These are phyloP conservation scores for Luffa acutangula DNA, from an alignment of 306 rosid species.

Conservation along the genomic window DNA sequence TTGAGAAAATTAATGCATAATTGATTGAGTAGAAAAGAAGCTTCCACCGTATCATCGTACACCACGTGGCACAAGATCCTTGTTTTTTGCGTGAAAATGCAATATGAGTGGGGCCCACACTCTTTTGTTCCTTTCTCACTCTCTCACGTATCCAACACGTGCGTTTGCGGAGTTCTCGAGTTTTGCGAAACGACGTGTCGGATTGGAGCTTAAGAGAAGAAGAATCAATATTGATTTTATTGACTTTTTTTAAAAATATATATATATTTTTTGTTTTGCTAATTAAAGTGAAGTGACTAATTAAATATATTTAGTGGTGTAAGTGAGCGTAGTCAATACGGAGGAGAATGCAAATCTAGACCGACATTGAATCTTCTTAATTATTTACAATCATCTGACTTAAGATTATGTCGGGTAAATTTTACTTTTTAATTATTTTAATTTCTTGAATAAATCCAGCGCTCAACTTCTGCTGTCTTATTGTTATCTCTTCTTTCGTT, in stretches of 20 bases:
- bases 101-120: background rate
- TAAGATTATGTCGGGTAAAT: background rate
- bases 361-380: background rate
- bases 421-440: background rate
- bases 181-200: background rate
- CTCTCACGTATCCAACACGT: background rate
- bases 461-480: too few species aligned
- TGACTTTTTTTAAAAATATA: background rate
- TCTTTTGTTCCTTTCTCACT: background rate
- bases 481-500: too few species aligned
- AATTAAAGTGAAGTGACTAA: background rate
- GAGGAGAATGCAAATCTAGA: background rate
- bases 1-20: background rate
- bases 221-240: background rate
- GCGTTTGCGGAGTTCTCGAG: background rate
- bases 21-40: background rate
- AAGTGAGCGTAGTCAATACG: conserved; percentile 1
- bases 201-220: background rate
- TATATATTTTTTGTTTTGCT: too few species aligned
- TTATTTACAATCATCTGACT: background rate
- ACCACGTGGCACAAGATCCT: background rate
- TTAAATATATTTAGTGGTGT: background rate
- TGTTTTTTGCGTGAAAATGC: background rate
- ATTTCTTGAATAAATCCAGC: too few species aligned
- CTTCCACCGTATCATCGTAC: background rate